Evolutionary conservation across 1,284 basidiomycete species (phyloP).

Genomic region (Schizophyllum amplum): DNA sequence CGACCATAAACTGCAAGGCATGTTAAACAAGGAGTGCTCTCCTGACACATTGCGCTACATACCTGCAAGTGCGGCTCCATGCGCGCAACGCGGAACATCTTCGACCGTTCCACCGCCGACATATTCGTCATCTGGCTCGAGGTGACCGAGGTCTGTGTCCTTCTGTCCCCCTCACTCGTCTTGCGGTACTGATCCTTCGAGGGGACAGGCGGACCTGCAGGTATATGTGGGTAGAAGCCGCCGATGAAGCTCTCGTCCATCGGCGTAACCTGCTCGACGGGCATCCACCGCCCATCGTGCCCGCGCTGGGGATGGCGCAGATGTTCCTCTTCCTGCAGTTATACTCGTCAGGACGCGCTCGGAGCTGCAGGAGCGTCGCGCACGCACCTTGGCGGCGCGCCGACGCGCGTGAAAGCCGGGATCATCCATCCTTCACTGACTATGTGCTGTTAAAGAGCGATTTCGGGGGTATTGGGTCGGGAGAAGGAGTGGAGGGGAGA

Average conservation of each 20-base stretch:
- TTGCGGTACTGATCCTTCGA: conserved; percentile 22
- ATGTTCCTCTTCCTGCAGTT: conserved; percentile 39
- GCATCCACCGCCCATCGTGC: conserved; percentile 41
- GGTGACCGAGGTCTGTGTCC: conserved; percentile 23
- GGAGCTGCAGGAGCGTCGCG: conserved; percentile 1
- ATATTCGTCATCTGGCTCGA: conserved; percentile 38
- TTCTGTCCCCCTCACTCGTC: background rate
- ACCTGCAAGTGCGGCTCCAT: conserved; percentile 65
- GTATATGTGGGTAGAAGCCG: conserved; percentile 29
- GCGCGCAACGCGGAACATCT: conserved; percentile 42
- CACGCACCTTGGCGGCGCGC: conserved; percentile 36
- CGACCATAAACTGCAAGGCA: conserved; percentile 63
- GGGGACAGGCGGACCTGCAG: conserved; percentile 27
- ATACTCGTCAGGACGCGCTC: conserved; percentile 5
- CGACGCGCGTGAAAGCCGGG: conserved; percentile 60
- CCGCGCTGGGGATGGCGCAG: conserved; percentile 33
- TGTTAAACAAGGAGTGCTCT: background rate
- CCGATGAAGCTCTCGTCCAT: conserved; percentile 52
- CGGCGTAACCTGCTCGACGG: conserved; percentile 49
- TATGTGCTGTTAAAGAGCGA: background rate
- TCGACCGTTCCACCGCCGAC: conserved; percentile 57
- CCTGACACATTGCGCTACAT: conserved; percentile 9
- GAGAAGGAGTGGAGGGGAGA: background rate
- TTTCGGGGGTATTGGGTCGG: background rate
- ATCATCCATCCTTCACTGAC: conserved; percentile 44